Percentiles rank a stretch among this genome's conserved stretches.
phyloP scores from a whole-genome alignment of 495 filamentous ascomycete species.

The Tetracladium setigerum region DNA sequence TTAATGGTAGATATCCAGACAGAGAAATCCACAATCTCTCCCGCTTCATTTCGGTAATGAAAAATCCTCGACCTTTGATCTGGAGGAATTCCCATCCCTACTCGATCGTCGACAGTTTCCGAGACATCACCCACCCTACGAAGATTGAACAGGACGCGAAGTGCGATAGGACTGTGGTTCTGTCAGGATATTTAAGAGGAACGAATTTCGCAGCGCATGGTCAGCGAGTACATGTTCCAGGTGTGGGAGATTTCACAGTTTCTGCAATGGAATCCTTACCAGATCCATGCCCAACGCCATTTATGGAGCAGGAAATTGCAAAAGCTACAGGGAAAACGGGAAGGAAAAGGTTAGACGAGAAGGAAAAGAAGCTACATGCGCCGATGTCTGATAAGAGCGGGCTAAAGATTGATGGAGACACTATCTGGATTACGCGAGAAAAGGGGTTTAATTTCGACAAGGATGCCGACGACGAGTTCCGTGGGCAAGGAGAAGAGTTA shows the following conservation, averaged over 20 bases:
- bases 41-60: conserved; percentile 95
- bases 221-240: conserved; percentile 85
- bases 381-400: conserved; percentile 98
- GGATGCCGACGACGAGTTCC: conserved; percentile 57
- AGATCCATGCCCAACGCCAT: conserved; percentile 92
- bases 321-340: conserved; percentile 74
- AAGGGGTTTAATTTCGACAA: conserved; percentile 70
- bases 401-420: conserved; percentile 56
- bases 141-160: conserved; percentile 79
- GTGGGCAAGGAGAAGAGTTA: conserved; percentile 86
- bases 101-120: conserved; percentile 82
- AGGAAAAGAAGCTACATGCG: conserved; percentile 90
- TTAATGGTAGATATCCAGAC: conserved; percentile 95
- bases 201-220: conserved; percentile 88
- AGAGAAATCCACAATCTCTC: conserved; percentile 93
- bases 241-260: conserved; percentile 89
- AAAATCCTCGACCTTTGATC: conserved; percentile 90
- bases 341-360: conserved; percentile 76
- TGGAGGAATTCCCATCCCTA: conserved; percentile 97
- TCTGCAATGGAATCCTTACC: conserved; percentile 76
- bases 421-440: conserved; percentile 50
- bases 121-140: conserved; percentile 89
- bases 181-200: conserved; percentile 93
- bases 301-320: conserved; percentile 74
- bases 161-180: conserved; percentile 80